These are phyloP conservation scores for Penicillium bialowiezense DNA, from an alignment of 495 filamentous ascomycete species.

Conservation along the genomic window DNA sequence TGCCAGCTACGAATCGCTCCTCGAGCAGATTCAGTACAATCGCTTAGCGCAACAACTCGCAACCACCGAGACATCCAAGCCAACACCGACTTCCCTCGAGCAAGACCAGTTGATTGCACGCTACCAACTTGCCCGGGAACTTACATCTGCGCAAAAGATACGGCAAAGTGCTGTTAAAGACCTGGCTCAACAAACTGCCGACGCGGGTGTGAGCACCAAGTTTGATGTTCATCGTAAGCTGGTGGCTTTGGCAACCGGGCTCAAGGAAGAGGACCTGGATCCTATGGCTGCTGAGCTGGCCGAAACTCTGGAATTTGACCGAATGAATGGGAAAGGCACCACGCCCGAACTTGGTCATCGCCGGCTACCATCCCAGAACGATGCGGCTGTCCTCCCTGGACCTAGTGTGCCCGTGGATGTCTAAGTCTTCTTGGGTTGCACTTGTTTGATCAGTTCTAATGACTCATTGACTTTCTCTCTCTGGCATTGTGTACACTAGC, in stretches of 20 bases:
- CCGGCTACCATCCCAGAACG: conserved; percentile 20
- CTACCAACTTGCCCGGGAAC: conserved; percentile 34
- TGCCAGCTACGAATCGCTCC: conserved; percentile 38
- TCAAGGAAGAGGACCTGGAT: conserved; percentile 50
- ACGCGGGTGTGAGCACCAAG: conserved; percentile 50
- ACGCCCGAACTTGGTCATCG: conserved; percentile 28
- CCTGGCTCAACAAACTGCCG: conserved; percentile 45
- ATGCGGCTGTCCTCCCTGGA: conserved; percentile 24
- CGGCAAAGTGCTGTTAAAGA: conserved; percentile 42
- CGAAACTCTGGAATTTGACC: conserved; percentile 46
- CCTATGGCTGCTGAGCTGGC: conserved; percentile 47
- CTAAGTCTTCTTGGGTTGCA: conserved; percentile 9
- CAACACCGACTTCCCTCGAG: conserved; percentile 10
- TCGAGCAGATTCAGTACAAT: conserved; percentile 38
- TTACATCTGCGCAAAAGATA: conserved; percentile 38
- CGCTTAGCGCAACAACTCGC: conserved; percentile 27
- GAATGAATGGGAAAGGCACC: conserved; percentile 38
- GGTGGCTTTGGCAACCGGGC: conserved; percentile 47
- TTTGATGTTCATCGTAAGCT: conserved; percentile 52
- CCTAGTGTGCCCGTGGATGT: conserved; percentile 37
- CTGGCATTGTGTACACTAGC: conserved; percentile 21
- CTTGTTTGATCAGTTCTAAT: conserved; percentile 20
- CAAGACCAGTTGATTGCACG: conserved; percentile 27
- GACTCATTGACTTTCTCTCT: conserved; percentile 34
- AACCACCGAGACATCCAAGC: conserved; percentile 12